Evolutionary conservation across 805 yeast species (phyloP).

Genomic region (Candida manassasensis): DNA sequence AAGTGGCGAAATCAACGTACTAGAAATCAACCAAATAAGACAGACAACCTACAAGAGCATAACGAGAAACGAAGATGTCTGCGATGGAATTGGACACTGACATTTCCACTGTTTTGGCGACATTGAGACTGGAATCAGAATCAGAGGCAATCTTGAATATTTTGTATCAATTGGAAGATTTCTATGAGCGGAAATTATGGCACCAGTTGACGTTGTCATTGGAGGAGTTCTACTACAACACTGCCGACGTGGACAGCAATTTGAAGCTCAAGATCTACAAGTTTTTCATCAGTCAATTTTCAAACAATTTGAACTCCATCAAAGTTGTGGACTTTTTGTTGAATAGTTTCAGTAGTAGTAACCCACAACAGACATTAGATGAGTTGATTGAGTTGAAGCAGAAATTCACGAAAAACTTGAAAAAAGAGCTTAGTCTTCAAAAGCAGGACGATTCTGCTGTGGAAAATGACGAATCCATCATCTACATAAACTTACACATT

Average conservation of each 20-base stretch:
- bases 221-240: constrained; percentile 50
- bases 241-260: constrained; percentile 43
- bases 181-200: constrained; percentile 88
- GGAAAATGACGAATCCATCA: constrained; percentile 52
- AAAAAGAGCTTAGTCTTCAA: constrained; percentile 25
- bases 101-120: constrained; percentile 45
- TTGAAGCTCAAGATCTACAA: constrained; percentile 65
- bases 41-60: neutral
- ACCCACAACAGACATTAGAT: constrained; percentile 26
- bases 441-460: constrained; percentile 23
- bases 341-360: constrained; percentile 33
- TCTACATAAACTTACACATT: constrained; percentile 52
- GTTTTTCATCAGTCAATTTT: constrained; percentile 63
- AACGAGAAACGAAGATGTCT: constrained; percentile 19
- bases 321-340: constrained; percentile 74
- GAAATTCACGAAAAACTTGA: constrained; percentile 21
- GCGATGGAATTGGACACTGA: constrained; percentile 40
- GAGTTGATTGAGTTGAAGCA: constrained; percentile 32
- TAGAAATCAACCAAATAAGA: neutral
- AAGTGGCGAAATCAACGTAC: constrained; percentile 5
- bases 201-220: constrained; percentile 80
- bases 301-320: constrained; percentile 70
- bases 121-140: constrained; percentile 63
- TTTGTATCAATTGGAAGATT: constrained; percentile 72
- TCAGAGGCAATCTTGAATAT: constrained; percentile 52